Evolutionary conservation across 2,329 filamentous ascomycete genomes (phyloP).

Genomic region (Pseudogymnoascus sp.): DNA sequence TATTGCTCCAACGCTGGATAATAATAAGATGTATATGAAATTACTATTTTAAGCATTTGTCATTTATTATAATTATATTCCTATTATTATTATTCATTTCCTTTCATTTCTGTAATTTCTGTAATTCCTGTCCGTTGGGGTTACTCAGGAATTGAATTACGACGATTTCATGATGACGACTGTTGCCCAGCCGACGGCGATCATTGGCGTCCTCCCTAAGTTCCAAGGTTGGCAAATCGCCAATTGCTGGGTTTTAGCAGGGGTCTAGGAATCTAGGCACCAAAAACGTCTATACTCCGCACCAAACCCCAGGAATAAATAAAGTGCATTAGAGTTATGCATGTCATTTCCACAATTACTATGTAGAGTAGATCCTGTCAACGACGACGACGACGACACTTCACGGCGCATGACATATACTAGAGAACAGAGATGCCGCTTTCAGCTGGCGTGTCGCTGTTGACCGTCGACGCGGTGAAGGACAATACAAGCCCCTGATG

Average conservation of each 20-base stretch:
- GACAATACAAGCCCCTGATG: neutral
- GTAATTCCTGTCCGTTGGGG: neutral
- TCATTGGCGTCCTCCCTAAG: neutral
- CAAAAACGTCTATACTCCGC: neutral
- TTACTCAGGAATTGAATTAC: neutral
- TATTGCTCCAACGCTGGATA: neutral
- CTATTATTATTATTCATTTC: neutral
- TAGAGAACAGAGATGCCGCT: neutral
- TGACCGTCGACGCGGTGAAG: neutral
- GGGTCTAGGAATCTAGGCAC: neutral
- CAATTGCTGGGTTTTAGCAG: neutral
- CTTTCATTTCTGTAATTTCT: neutral
- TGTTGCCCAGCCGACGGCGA: neutral
- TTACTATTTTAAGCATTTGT: neutral
- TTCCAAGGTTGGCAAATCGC: neutral
- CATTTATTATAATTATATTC: neutral
- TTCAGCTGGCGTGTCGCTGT: neutral
- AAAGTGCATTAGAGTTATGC: neutral
- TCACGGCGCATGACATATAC: neutral
- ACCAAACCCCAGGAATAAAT: neutral
- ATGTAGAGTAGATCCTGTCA: neutral
- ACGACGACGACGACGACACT: too few relatives aligned
- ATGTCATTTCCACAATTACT: neutral
- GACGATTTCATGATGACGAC: neutral
- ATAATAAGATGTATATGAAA: neutral